A percentile compares a stretch with the other conserved stretches of the same genome.
Evolutionary conservation across 2,329 filamentous ascomycete genomes (phyloP).

Genomic region (Fusarium sp.): DNA sequence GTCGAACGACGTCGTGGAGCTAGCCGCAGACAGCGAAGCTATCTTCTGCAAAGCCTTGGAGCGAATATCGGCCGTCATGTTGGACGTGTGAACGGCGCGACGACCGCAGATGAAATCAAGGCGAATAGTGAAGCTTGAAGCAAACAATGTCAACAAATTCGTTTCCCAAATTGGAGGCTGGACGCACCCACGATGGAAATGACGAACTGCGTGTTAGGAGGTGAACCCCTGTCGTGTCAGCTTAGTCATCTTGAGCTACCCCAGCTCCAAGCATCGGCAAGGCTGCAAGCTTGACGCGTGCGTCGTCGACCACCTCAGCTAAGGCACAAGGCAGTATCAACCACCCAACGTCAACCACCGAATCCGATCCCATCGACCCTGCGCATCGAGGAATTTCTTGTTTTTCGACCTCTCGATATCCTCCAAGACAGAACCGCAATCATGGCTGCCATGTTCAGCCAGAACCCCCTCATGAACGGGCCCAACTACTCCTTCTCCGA

Average conservation of each 20-base stretch:
- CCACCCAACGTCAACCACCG: conserved; percentile 21
- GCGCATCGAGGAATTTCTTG: conserved; percentile 8
- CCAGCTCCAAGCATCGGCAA: conserved; percentile 49
- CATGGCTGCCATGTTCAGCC: conserved; percentile 76
- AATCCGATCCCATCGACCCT: conserved; percentile 14
- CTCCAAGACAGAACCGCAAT: conserved; percentile 40
- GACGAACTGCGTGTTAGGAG: conserved; percentile 39
- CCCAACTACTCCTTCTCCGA: conserved; percentile 77
- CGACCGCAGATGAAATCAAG: conserved; percentile 6
- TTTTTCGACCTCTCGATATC: background rate
- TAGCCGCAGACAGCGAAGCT: conserved; percentile 69
- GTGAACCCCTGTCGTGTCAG: conserved; percentile 31
- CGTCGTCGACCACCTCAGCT: conserved; percentile 46
- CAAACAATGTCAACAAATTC: conserved; percentile 31
- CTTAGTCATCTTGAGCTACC: conserved; percentile 57
- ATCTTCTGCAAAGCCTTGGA: conserved; percentile 73
- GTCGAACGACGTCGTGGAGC: conserved; percentile 65
- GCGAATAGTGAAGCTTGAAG: conserved; percentile 7
- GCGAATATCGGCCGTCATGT: conserved; percentile 67
- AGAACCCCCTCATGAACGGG: conserved; percentile 75
- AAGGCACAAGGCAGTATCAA: conserved; percentile 36
- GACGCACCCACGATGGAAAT: conserved; percentile 26
- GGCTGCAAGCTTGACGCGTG: conserved; percentile 63
- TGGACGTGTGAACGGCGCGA: conserved; percentile 12
- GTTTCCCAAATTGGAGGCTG: conserved; percentile 13